Conservation (phyloP, 2,329 filamentous ascomycete genomes). For the Colletotrichum eremochloae region DNA sequence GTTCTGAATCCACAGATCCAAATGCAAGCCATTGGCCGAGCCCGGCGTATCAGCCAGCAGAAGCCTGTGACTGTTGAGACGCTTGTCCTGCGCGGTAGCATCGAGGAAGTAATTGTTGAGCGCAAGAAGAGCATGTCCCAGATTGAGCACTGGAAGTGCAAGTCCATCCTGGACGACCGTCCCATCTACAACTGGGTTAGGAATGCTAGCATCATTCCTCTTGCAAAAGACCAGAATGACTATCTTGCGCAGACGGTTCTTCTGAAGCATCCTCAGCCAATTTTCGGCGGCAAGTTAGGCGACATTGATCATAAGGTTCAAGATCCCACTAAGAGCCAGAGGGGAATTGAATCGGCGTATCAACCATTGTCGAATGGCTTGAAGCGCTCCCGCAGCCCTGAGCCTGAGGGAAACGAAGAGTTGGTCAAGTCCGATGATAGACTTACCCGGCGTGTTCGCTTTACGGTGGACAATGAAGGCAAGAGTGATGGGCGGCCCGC, state of each 20-base stretch:
- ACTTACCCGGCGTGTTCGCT: constrained; percentile 52
- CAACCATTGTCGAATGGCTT: constrained; percentile 29
- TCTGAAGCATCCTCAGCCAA: constrained; percentile 59
- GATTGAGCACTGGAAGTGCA: constrained; percentile 68
- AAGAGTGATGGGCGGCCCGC: background rate
- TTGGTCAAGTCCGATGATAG: constrained; percentile 43
- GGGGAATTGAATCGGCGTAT: background rate
- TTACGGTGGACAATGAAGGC: constrained; percentile 37
- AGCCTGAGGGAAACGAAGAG: constrained; percentile 22
- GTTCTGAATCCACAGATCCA: constrained; percentile 88
- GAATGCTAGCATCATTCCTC: constrained; percentile 61
- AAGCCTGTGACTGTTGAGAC: constrained; percentile 88
- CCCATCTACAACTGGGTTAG: constrained; percentile 72
- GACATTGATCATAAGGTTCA: constrained; percentile 60
- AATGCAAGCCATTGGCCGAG: constrained; percentile 91
- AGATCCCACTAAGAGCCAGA: constrained; percentile 54
- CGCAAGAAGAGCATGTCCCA: constrained; percentile 82
- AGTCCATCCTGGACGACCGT: constrained; percentile 69
- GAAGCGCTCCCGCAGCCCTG: constrained; percentile 46
- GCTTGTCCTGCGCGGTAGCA: constrained; percentile 80
- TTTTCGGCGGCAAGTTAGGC: constrained; percentile 67
- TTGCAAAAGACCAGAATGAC: constrained; percentile 47
- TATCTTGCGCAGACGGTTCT: constrained; percentile 63
- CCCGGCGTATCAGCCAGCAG: constrained; percentile 87
- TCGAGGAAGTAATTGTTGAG: constrained; percentile 87